These are phyloP conservation scores for Ceratorhiza oryzae-sativae DNA, from an alignment of 1,284 basidiomycete genomes.

Conservation along the genomic window DNA sequence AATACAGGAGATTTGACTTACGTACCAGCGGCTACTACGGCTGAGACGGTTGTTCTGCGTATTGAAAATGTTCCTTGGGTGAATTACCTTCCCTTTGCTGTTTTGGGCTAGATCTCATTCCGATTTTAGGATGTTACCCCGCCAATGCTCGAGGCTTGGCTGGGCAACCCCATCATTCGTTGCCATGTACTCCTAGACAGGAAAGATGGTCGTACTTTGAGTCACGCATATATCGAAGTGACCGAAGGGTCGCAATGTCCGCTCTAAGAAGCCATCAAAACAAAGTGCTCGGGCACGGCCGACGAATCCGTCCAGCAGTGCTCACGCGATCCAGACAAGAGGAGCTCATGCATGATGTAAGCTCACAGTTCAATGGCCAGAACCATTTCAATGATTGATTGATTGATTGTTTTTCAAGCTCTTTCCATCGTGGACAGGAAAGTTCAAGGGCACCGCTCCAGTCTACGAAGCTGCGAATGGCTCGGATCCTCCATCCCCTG, in stretches of 20 bases:
- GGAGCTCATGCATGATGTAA: slow-evolving; percentile 76
- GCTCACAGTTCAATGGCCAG: slow-evolving; percentile 46
- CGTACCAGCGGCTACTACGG: neutral
- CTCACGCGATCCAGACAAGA: slow-evolving; percentile 77
- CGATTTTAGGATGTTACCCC: slow-evolving; percentile 75
- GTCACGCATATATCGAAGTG: slow-evolving; percentile 80
- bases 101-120: neutral
- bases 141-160: slow-evolving; percentile 67
- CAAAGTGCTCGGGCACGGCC: slow-evolving; percentile 74
- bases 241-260: slow-evolving; percentile 59
- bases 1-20: neutral
- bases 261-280: slow-evolving; percentile 60
- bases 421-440: slow-evolving; percentile 78
- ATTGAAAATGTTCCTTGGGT: slow-evolving; percentile 89
- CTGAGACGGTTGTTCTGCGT: slow-evolving; percentile 62
- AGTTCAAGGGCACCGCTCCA: slow-evolving; percentile 71
- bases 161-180: slow-evolving; percentile 65
- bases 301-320: slow-evolving; percentile 77
- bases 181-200: slow-evolving; percentile 78
- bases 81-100: slow-evolving; percentile 49
- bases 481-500: slow-evolving; percentile 63
- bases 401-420: slow-evolving; percentile 55
- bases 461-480: slow-evolving; percentile 63
- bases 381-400: neutral
- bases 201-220: slow-evolving; percentile 74